These are phyloP conservation scores for Wickerhamomyces ciferrii DNA, from an alignment of 805 yeast species.

Conservation along the genomic window DNA sequence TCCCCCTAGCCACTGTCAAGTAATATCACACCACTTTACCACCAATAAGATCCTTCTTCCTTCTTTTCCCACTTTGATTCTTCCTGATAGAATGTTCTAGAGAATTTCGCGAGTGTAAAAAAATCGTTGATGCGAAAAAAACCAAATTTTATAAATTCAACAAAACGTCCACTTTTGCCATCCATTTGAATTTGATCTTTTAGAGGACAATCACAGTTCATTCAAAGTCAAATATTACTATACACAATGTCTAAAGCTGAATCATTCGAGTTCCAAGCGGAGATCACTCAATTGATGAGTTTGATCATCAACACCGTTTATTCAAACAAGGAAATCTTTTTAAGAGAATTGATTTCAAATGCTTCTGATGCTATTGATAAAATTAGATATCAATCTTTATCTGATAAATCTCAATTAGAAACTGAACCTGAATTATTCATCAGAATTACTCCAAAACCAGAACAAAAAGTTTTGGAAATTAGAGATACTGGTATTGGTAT, in stretches of 20 bases:
- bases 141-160: constrained; percentile 1
- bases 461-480: constrained; percentile 87
- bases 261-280: constrained; percentile 98
- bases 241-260: constrained; percentile 34
- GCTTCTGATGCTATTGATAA: constrained; percentile 99
- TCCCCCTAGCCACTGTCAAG: too few species aligned
- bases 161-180: background rate
- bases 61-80: background rate
- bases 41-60: too few species aligned
- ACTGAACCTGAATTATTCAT: constrained; percentile 95
- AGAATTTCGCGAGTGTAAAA: background rate
- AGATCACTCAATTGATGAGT: constrained; percentile 99
- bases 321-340: constrained; percentile 98
- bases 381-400: constrained; percentile 93
- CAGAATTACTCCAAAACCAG: constrained; percentile 96
- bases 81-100: constrained; percentile 1
- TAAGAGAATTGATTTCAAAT: constrained; percentile 97
- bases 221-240: too few species aligned
- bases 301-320: constrained; percentile 99
- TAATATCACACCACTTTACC: too few species aligned
- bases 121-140: constrained; percentile 1
- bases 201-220: too few species aligned
- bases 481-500: constrained; percentile 99
- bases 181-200: too few species aligned
- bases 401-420: constrained; percentile 89